Evolutionary conservation across 805 yeast species (phyloP).

Genomic region (Candida ipomoeae): DNA sequence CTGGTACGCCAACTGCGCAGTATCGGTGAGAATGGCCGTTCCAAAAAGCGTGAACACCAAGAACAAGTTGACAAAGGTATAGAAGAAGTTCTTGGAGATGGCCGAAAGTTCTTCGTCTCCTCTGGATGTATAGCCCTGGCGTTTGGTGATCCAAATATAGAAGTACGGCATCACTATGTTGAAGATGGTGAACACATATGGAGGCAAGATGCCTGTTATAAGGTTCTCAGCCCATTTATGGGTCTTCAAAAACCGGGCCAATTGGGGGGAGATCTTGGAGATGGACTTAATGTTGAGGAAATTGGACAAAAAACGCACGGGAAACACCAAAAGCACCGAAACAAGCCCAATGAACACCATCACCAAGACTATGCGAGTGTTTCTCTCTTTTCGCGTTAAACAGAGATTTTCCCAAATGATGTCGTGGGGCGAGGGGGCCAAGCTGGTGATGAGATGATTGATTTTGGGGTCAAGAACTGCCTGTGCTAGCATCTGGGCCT

Average conservation of each 20-base stretch:
- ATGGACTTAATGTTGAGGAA: constrained; percentile 76
- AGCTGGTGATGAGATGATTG: constrained; percentile 69
- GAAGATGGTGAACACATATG: constrained; percentile 81
- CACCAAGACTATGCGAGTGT: constrained; percentile 58
- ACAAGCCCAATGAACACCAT: constrained; percentile 63
- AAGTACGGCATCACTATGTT: constrained; percentile 81
- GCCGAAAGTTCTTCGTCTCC: constrained; percentile 90
- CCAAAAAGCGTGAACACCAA: constrained; percentile 93
- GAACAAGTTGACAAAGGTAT: constrained; percentile 89
- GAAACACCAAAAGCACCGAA: constrained; percentile 71
- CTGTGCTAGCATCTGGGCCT: constrained; percentile 96
- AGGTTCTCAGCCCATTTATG: constrained; percentile 71
- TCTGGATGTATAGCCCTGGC: constrained; percentile 86
- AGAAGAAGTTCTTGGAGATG: constrained; percentile 90
- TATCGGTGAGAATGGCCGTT: constrained; percentile 84
- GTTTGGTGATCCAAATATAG: constrained; percentile 74
- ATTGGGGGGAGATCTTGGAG: constrained; percentile 72
- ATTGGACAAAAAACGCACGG: constrained; percentile 82
- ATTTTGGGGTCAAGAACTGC: constrained; percentile 90
- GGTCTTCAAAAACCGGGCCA: constrained; percentile 62
- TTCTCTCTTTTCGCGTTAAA: constrained; percentile 67
- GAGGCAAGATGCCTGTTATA: constrained; percentile 86
- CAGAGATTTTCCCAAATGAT: constrained; percentile 90
- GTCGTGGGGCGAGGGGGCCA: constrained; percentile 97
- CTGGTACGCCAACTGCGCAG: constrained; percentile 82